phyloP scores from a whole-genome alignment of 1,284 basidiomycete species.

The Cryptococcus depauperatus region DNA sequence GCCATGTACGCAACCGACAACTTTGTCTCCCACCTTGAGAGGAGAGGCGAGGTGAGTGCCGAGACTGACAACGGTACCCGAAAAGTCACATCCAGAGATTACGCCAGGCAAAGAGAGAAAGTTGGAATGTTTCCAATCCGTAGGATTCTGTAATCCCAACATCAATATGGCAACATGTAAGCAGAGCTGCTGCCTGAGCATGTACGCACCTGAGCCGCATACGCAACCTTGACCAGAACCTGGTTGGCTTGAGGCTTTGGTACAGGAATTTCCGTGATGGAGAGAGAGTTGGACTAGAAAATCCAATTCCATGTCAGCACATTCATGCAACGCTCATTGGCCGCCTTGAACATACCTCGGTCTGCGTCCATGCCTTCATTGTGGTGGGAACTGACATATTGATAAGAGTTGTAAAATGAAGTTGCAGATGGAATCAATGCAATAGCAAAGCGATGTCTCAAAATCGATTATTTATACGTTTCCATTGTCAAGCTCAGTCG shows the following conservation, averaged over 20 bases:
- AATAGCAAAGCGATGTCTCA: too few relatives aligned
- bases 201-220: constrained; percentile 30
- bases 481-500: too few relatives aligned
- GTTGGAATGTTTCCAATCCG: constrained; percentile 38
- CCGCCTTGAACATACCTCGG: constrained; percentile 11
- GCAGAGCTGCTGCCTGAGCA: constrained; percentile 1
- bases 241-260: constrained; percentile 34
- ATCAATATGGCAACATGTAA: neutral
- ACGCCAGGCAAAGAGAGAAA: constrained; percentile 27
- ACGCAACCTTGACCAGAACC: constrained; percentile 40
- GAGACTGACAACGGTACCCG: constrained; percentile 47
- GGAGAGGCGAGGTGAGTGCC: constrained; percentile 34
- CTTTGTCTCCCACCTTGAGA: constrained; percentile 47
- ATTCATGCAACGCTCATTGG: neutral
- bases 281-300: constrained; percentile 1
- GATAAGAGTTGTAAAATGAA: too few relatives aligned
- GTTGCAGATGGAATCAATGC: too few relatives aligned
- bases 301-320: neutral
- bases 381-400: too few relatives aligned
- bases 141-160: constrained; percentile 24
- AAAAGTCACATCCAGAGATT: constrained; percentile 49
- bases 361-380: constrained; percentile 27
- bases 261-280: constrained; percentile 26
- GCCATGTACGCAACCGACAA: constrained; percentile 49
- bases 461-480: too few relatives aligned